Evolutionary conservation across 352 stramenopile species (phyloP).

Genomic region (Phytophthora constricta): DNA sequence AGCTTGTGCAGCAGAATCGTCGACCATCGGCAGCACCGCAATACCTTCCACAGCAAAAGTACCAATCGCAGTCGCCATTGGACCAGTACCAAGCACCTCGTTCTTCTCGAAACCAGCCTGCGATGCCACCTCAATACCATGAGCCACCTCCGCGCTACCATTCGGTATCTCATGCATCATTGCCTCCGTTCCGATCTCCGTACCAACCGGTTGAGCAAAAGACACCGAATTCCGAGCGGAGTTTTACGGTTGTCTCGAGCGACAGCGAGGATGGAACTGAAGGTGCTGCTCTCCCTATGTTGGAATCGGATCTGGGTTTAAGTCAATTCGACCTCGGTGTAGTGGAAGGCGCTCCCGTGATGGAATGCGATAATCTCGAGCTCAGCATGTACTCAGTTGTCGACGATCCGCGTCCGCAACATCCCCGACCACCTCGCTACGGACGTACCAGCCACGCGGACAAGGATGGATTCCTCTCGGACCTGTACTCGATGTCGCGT

Average conservation of each 20-base stretch:
- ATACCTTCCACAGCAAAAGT: slow-evolving; percentile 4
- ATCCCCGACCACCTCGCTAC: slow-evolving; percentile 33
- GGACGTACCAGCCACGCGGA: slow-evolving; percentile 43
- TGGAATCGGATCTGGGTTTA: slow-evolving; percentile 37
- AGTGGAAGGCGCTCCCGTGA: slow-evolving; percentile 24
- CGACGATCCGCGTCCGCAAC: slow-evolving; percentile 16
- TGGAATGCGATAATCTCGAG: slow-evolving; percentile 26
- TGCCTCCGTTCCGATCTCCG: slow-evolving; percentile 36
- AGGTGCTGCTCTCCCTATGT: slow-evolving; percentile 14
- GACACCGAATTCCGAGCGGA: slow-evolving; percentile 25
- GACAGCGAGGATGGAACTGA: slow-evolving; percentile 39
- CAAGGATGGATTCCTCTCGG: slow-evolving; percentile 50
- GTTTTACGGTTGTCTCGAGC: slow-evolving; percentile 35
- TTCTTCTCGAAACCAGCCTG: not conserved
- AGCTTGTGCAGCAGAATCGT: slow-evolving; percentile 36
- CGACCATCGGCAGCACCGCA: slow-evolving; percentile 4
- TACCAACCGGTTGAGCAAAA: slow-evolving; percentile 31
- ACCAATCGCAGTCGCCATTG: slow-evolving; percentile 37
- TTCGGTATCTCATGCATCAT: slow-evolving; percentile 4
- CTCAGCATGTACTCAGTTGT: slow-evolving; percentile 40
- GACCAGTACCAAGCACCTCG: slow-evolving; percentile 32
- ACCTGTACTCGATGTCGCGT: slow-evolving; percentile 47
- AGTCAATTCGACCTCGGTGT: slow-evolving; percentile 50
- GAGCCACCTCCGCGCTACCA: slow-evolving; percentile 19
- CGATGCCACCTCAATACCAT: slow-evolving; percentile 12